phyloP scores from a whole-genome alignment of 805 yeast genomes.

The Wickerhamiella vanderwaltii region DNA sequence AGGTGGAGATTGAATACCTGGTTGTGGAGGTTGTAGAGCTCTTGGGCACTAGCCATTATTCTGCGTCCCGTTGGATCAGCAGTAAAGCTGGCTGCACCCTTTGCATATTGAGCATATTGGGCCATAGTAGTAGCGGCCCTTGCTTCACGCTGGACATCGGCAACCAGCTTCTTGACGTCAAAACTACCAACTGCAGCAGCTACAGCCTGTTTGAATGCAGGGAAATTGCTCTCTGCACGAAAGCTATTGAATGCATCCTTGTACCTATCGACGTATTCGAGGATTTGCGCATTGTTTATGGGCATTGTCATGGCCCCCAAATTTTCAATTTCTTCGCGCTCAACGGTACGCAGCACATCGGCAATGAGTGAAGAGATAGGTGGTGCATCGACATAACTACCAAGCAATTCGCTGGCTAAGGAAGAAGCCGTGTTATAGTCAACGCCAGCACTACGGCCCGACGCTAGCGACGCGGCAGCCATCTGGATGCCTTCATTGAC shows the following conservation, averaged over 20 bases:
- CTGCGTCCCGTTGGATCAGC: slow-evolving; percentile 2
- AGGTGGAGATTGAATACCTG: slow-evolving; percentile 1
- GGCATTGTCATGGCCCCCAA: neutral
- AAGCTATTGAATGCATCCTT: neutral
- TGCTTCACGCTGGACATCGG: neutral
- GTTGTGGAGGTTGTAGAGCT: slow-evolving; percentile 7
- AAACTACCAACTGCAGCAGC: neutral
- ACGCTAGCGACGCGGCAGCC: slow-evolving; percentile 1
- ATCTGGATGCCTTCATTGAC: neutral
- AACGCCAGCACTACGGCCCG: neutral
- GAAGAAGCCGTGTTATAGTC: neutral
- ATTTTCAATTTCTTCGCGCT: slow-evolving; percentile 3
- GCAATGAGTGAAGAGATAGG: slow-evolving; percentile 6
- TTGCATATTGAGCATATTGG: neutral
- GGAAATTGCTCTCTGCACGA: neutral
- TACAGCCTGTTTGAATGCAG: neutral
- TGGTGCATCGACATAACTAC: slow-evolving; percentile 6
- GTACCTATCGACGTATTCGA: neutral
- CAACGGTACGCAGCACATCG: slow-evolving; percentile 1
- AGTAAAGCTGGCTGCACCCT: neutral
- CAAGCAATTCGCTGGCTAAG: slow-evolving; percentile 3
- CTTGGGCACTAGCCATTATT: neutral
- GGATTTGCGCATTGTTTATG: neutral
- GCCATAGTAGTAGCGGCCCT: neutral
- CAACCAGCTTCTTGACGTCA: slow-evolving; percentile 3